Base-by-base conservation (phyloP, 495 filamentous ascomycete species). In the Trichoderma gamsii region DNA sequence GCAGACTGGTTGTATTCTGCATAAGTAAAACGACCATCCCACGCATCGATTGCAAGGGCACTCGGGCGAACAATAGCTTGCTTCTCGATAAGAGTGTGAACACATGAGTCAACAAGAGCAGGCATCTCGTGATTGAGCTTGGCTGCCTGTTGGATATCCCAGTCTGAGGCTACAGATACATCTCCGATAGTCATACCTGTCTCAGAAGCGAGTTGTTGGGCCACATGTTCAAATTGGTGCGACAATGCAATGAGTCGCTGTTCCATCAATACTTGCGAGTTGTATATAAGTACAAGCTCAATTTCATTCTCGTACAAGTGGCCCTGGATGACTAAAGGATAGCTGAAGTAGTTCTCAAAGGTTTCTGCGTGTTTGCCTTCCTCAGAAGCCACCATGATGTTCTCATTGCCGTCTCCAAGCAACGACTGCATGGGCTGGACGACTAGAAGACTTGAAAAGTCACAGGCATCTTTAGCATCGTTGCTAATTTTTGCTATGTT, bases 391-490 rank as follows among this genome's bases (percentile, higher is more conserved):
- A 15, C 12, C 43, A 46, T 46, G 2, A 46, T 46, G 12, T 18
- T 46, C 43, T 46, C 43, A 46, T 46, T 18, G 43, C 43, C 43
- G 18, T 46, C 43, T 46, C 43, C 43, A 46, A 46, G 43, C 2
- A 46, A n/a, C 12, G 43, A 46, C 18, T 46, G 43, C 43, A 46
- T 46, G 43, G 65, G 35, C 18, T 66, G 65, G n/a, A 66, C 65
- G 23, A 66, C 49, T 11, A 66, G 29, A 8, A 66, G 21, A 35
- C 56, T 63, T n/a, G 56, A 27, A 8, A 63, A 27, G 51, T 56
- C 9, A 25, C 51, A 56, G 12, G 51, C 51, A n/a, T 56, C 51
- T 41, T 70, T 70, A 11, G 66, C 43, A 29, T 63, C 49, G 13
- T 43, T 68, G 1, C 52, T 64, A 3, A 8, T 7, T 21, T 64